Conservation (phyloP, 2,329 filamentous ascomycete genomes). For the Parascedosporium putredinis region DNA sequence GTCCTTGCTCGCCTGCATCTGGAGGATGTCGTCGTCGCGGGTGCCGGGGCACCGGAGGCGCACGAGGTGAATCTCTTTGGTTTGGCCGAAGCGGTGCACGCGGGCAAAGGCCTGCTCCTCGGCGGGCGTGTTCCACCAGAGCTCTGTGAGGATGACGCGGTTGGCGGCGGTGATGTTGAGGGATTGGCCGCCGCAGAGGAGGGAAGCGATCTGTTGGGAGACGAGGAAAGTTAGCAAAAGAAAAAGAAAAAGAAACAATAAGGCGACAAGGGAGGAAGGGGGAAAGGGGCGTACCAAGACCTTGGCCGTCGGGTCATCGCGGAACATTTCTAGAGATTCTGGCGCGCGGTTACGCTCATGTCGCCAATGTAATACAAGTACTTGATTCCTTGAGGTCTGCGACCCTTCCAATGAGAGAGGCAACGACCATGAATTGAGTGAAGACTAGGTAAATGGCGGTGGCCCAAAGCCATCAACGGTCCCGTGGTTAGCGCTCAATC, state of each 20-base stretch:
- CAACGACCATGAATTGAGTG: constrained; percentile 21
- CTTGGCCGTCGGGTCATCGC: constrained; percentile 9
- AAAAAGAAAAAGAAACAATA: too few species aligned
- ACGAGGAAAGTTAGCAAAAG: constrained; percentile 7
- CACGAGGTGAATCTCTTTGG: constrained; percentile 46
- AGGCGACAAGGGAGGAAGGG: too few species aligned
- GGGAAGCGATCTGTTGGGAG: constrained; percentile 20
- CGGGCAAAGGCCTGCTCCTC: constrained; percentile 55
- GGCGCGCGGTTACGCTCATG: constrained; percentile 7
- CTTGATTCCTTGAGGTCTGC: constrained; percentile 18
- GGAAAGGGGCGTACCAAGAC: constrained; percentile 23
- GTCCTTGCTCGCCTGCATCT: constrained; percentile 46
- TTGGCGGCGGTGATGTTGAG: constrained; percentile 34
- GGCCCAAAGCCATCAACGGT: too few species aligned
- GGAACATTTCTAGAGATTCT: constrained; percentile 15
- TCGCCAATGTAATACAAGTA: constrained; percentile 29
- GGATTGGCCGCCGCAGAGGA: constrained; percentile 25
- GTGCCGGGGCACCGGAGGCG: constrained; percentile 44
- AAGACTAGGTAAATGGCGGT: constrained; percentile 20
- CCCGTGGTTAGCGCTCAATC: too few species aligned
- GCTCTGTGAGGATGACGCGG: constrained; percentile 42
- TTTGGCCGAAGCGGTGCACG: constrained; percentile 55
- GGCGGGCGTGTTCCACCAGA: constrained; percentile 50
- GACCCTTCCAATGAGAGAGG: constrained; percentile 24
- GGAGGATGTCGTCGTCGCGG: constrained; percentile 46